Evolutionary conservation across 169 alveolate genomes (phyloP).

Genomic region (Ichthyophthirius multifiliis): DNA sequence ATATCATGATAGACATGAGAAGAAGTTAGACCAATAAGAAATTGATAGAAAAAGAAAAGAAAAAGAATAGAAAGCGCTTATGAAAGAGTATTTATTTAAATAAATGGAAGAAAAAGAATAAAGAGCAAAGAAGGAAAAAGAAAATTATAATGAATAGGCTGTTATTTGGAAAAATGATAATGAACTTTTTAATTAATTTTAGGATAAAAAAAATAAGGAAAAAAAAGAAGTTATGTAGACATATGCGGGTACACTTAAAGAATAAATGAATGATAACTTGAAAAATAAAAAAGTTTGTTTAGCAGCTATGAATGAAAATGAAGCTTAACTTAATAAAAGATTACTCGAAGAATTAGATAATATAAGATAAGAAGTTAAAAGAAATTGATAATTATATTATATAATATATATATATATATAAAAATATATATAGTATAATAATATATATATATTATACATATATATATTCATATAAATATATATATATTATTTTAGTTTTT

Average conservation of each 20-base stretch:
- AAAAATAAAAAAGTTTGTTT: not conserved
- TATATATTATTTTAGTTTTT: too few relatives aligned
- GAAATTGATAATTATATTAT: not conserved
- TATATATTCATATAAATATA: too few relatives aligned
- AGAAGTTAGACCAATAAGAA: constrained; percentile 28
- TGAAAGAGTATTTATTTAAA: constrained; percentile 26
- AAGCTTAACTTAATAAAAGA: not conserved
- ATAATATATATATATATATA: too few relatives aligned
- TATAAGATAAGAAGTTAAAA: not conserved
- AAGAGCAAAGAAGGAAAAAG: not conserved
- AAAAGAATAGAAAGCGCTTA: constrained; percentile 1
- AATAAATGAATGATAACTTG: constrained; percentile 6
- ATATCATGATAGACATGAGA: constrained; percentile 33
- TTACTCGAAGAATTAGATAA: constrained; percentile 1
- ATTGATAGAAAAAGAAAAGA: constrained; percentile 1
- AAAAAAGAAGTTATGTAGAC: not conserved
- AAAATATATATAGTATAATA: too few relatives aligned
- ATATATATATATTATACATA: too few relatives aligned
- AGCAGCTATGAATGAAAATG: constrained; percentile 11
- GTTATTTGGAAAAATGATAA: constrained; percentile 12
- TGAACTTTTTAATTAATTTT: not conserved
- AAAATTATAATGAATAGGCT: not conserved
- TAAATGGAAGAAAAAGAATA: constrained; percentile 35
- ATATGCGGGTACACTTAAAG: not conserved
- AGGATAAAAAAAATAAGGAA: not conserved